Base-by-base conservation (phyloP, 345 rosid genomes). In the Brassica cretica region DNA sequence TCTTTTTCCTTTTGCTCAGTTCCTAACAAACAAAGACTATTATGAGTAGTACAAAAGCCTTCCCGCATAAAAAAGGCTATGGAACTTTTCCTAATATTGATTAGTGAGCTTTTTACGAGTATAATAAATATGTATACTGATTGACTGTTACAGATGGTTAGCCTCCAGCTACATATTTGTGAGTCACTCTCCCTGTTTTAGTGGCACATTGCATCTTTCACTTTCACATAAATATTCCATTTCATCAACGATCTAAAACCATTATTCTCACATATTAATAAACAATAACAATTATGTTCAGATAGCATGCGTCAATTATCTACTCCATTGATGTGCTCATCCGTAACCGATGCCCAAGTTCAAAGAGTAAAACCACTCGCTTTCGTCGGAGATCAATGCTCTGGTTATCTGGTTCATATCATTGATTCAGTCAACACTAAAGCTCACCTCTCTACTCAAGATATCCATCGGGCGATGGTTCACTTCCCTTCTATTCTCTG, bases 101-200 rank as follows among this genome's bases (percentile, higher is more conserved):
- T 56, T 56, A 56, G 4, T 56, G 32, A 80, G 60, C n/a, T 61
- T 30, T 62, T 74, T 24, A 29, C 55, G 27, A 39, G 56, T 12
- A 32, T 51, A 41, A 58, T 18, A 0, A 70, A 56, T 56, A 60
- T 71, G 24, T 51, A 25, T 55, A 79, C 18, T 65, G 15, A 19
- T 66, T 71, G 25, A 18, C 19, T 56, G 64, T 30, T 51, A 63
- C 46, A 72, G 73, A 58, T 41, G 8, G 5, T 51, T 51, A 2
- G 58, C 58, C 59, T 53, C 21, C 59, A 53, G 59, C 21, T 53
- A 53, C 59, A 15, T 15, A 53, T 6, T 2, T 55, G 60, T 18
- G 5, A 46, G 60, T 15, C 25, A 2, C 5, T 46, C 53, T 46
- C 60, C 60, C 25, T 16, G 8, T 55, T 55, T 55, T 55, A 55